Evolutionary conservation across 805 yeast genomes (phyloP).

Genomic region (Candida ovalis): DNA sequence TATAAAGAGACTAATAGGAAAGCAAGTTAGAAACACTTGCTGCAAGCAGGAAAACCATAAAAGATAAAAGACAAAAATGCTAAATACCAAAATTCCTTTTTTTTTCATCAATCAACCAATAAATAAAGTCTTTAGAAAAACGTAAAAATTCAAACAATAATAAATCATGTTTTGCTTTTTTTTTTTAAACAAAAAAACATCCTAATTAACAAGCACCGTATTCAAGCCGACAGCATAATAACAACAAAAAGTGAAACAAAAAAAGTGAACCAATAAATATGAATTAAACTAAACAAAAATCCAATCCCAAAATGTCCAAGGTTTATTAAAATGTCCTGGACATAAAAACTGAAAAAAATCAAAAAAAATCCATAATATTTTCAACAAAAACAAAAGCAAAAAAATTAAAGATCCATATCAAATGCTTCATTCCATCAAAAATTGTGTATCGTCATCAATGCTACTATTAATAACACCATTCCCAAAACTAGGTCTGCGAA

Average conservation of each 20-base stretch:
- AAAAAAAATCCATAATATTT: not conserved
- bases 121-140: not conserved
- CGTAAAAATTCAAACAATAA: not conserved
- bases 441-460: constrained; percentile 34
- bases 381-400: not conserved
- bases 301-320: too few species aligned
- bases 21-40: not conserved
- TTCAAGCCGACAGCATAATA: too few species aligned
- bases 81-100: not conserved
- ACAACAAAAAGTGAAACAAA: too few species aligned
- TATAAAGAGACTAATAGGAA: not conserved
- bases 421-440: constrained; percentile 30
- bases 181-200: not conserved
- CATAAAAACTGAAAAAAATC: not conserved
- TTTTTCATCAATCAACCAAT: not conserved
- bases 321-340: too few species aligned
- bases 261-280: too few species aligned
- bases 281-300: too few species aligned
- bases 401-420: not conserved
- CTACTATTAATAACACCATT: constrained; percentile 9
- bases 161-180: not conserved
- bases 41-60: too few species aligned
- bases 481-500: constrained; percentile 4
- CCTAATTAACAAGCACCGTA: too few species aligned
- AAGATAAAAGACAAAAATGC: not conserved